Evolutionary conservation across 73 alveolate genomes (phyloP).

Genomic region (Loxodes magnus): DNA sequence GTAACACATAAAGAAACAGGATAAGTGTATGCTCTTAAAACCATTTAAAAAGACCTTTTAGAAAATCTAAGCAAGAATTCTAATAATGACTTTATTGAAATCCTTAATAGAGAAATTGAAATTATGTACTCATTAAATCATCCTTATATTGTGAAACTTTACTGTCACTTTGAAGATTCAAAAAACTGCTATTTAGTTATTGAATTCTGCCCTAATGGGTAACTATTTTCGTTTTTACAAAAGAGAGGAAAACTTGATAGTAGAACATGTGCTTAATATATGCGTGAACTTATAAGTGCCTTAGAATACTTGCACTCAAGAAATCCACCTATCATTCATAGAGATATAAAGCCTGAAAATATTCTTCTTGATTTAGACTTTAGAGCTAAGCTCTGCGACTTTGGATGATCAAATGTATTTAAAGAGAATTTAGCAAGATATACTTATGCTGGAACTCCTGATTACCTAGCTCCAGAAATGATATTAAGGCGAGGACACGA

Average conservation of each 20-base stretch:
- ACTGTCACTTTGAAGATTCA: constrained; percentile 80
- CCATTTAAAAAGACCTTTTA: constrained; percentile 7
- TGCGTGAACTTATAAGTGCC: constrained; percentile 32
- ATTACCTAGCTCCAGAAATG: constrained; percentile 59
- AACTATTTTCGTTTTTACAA: constrained; percentile 22
- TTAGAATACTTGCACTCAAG: constrained; percentile 39
- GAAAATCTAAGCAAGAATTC: no score
- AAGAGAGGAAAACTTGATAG: constrained; percentile 28
- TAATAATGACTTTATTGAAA: no score
- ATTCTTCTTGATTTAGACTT: not conserved
- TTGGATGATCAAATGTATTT: constrained; percentile 38
- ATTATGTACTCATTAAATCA: constrained; percentile 81
- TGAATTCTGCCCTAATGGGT: constrained; percentile 46
- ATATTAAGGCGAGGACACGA: constrained; percentile 36
- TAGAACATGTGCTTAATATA: constrained; percentile 29
- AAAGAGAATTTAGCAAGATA: constrained; percentile 27
- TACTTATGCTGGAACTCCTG: constrained; percentile 53
- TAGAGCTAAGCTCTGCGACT: constrained; percentile 29
- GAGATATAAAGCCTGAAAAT: constrained; percentile 47
- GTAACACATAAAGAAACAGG: not conserved
- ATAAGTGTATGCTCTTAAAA: constrained; percentile 6
- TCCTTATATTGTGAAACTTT: constrained; percentile 74
- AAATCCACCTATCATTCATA: constrained; percentile 31
- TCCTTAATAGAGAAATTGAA: constrained; percentile 74
- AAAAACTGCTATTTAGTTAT: constrained; percentile 63